Percentiles rank a stretch among this genome's conserved stretches.
Conservation (phyloP, 441 rosid genomes). For the Lepidium campestre region DNA sequence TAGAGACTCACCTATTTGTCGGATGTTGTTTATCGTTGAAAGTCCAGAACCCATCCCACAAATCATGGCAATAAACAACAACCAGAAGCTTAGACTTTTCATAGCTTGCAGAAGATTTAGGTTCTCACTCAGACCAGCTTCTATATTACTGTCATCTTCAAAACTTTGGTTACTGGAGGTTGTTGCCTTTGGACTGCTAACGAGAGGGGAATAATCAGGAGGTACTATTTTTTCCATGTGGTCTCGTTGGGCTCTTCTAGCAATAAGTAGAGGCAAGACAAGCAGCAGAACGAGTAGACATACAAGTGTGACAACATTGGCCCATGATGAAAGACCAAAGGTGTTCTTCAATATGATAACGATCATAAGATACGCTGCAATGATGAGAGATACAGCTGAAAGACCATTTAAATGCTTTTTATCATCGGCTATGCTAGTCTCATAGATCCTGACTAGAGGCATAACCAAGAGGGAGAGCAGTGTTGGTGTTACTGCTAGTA, state of each 20-base stretch:
- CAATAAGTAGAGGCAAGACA: conserved; percentile 46
- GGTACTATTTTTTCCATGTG: conserved; percentile 23
- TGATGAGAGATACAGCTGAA: conserved; percentile 45
- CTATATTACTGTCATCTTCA: conserved; percentile 3
- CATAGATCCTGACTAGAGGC: conserved; percentile 55
- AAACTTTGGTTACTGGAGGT: conserved; percentile 15
- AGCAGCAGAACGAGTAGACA: conserved; percentile 46
- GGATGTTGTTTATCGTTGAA: conserved; percentile 49
- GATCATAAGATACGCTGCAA: conserved; percentile 63
- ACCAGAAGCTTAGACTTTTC: conserved; percentile 48
- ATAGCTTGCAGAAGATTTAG: conserved; percentile 51
- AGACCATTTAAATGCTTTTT: conserved; percentile 52
- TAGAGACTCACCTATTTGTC: conserved; percentile 78
- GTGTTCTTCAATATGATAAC: conserved; percentile 46
- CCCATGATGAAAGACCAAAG: conserved; percentile 28
- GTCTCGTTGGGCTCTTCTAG: conserved; percentile 32
- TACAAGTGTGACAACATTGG: conserved; percentile 31
- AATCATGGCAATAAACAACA: conserved; percentile 58
- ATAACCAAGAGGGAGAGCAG: conserved; percentile 43
- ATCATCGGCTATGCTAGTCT: conserved; percentile 32
- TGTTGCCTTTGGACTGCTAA: conserved; percentile 28
- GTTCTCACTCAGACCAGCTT: conserved; percentile 18
- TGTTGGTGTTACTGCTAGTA: conserved; percentile 50
- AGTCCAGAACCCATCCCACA: conserved; percentile 87
- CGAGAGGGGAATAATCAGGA: conserved; percentile 21